Base-by-base conservation (phyloP, 23 red algal genomes). In the Pyropia yezoensis region DNA sequence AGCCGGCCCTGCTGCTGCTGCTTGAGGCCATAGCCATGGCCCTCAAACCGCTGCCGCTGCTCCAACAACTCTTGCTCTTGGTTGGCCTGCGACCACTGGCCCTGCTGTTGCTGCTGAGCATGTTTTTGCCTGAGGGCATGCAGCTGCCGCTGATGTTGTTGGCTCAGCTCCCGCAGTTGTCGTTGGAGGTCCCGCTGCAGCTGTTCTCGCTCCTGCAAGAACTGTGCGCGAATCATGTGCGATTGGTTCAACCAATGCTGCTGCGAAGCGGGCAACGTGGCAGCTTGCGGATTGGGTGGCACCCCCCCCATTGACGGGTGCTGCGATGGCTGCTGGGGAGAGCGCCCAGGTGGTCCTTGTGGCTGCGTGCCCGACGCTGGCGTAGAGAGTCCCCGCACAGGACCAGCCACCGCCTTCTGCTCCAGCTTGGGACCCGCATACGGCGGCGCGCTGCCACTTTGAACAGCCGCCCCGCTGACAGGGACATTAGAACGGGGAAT, bases 401-500 rank as follows among this genome's bases (percentile, higher is more conserved):
- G 55, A 27, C 55, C 19, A 7, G 13, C 55, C 55, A 59, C 12
- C 21, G 0, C 21, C 21, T 59, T 21, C 21, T 59, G 55, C 25
- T 21, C 21, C 55, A 7, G 21, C 55, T 23, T 21, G 15, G 55
- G 25, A 9, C 21, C 25, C 21, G 21, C 21, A 15, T 23, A 59
- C 13, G 55, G 55, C 19, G 55, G 21, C 17, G 21, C 55, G 55
- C 19, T 59, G 25, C 55, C 12, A 27, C 55, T 59, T 27, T 59
- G 55, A 59, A 59, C 55, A 59, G 55, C 55, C 3, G 21, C 55
- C 12, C 55, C 55, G 25, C 55, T 59, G 9, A 3, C 55, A 21
- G 55, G 7, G 17, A 59, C 55, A 59, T 3, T 27, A 19, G 76
- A 80, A 21, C 33, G 54, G 16, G 68, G 76, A 2, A 59, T 26